Evolutionary conservation across 139 green algal species (phyloP).

Genomic region (Volvox reticuliferus): DNA sequence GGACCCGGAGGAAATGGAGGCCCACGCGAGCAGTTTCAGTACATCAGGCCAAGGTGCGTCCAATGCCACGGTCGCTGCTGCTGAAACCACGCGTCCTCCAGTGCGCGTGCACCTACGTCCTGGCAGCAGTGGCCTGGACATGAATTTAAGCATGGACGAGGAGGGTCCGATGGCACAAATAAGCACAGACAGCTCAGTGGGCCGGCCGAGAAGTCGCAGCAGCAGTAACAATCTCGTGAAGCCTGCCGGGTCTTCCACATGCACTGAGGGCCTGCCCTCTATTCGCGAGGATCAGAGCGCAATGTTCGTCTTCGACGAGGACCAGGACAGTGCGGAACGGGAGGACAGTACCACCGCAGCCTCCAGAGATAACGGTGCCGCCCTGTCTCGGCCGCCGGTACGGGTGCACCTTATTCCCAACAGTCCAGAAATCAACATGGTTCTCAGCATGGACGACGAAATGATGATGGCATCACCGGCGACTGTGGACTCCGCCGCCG

Average conservation of each 20-base stretch:
- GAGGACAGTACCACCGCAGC: neutral
- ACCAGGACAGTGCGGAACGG: too few relatives aligned
- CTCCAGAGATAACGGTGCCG: neutral
- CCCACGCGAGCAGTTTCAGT: too few relatives aligned
- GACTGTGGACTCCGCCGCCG: neutral
- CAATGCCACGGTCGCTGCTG: neutral
- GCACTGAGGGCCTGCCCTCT: neutral
- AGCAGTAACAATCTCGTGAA: neutral
- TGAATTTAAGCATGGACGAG: conserved; percentile 16
- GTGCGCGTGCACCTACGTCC: conserved; percentile 23
- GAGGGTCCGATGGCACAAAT: too few relatives aligned
- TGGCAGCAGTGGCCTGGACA: neutral
- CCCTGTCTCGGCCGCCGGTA: neutral
- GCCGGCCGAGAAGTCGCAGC: neutral
- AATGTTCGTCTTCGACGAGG: neutral
- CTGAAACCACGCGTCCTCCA: neutral
- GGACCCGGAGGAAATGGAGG: too few relatives aligned
- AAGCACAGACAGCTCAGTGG: too few relatives aligned
- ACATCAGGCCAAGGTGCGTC: too few relatives aligned
- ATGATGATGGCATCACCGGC: conserved; percentile 6
- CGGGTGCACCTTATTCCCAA: conserved; percentile 11
- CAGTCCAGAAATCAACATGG: neutral
- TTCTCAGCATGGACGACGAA: conserved; percentile 15
- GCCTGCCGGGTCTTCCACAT: too few relatives aligned
- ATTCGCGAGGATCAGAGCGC: conserved; percentile 15